phyloP scores from a whole-genome alignment of 352 stramenopile species.

The Pythium sp. region DNA sequence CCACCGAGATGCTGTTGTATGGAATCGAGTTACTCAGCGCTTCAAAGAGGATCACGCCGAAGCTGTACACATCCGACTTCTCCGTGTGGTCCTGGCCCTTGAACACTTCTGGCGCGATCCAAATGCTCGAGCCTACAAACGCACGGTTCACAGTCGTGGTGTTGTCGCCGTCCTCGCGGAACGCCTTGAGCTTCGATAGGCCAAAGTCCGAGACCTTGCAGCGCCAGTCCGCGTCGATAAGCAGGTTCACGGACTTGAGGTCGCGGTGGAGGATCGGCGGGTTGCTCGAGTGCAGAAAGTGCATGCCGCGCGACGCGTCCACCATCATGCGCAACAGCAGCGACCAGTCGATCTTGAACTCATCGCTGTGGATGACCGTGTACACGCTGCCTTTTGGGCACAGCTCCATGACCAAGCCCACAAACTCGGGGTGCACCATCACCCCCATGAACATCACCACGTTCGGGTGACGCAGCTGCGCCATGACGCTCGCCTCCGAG shows the following conservation, averaged over 20 bases:
- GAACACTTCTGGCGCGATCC: constrained; percentile 90
- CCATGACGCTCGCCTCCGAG: constrained; percentile 81
- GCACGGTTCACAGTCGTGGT: constrained; percentile 32
- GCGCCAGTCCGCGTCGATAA: constrained; percentile 86
- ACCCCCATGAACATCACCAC: constrained; percentile 91
- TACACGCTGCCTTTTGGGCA: constrained; percentile 86
- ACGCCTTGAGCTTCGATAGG: constrained; percentile 82
- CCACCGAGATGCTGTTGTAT: constrained; percentile 76
- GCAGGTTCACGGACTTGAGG: constrained; percentile 88
- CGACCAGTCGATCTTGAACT: constrained; percentile 85
- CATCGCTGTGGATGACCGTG: constrained; percentile 71
- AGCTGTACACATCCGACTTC: constrained; percentile 89
- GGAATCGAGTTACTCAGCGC: constrained; percentile 57
- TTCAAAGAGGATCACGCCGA: constrained; percentile 83
- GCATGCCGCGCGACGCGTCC: constrained; percentile 86
- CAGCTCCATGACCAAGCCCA: constrained; percentile 88
- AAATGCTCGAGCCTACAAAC: constrained; percentile 87
- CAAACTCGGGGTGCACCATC: constrained; percentile 85
- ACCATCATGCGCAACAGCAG: constrained; percentile 85
- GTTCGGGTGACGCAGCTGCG: constrained; percentile 78
- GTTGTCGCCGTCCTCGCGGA: constrained; percentile 56
- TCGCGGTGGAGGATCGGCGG: constrained; percentile 89
- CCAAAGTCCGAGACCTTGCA: constrained; percentile 91
- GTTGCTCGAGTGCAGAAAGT: constrained; percentile 89
- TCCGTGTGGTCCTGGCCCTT: constrained; percentile 84